phyloP scores from a whole-genome alignment of 2,329 filamentous ascomycete species.

The Graphilbum fragrans region DNA sequence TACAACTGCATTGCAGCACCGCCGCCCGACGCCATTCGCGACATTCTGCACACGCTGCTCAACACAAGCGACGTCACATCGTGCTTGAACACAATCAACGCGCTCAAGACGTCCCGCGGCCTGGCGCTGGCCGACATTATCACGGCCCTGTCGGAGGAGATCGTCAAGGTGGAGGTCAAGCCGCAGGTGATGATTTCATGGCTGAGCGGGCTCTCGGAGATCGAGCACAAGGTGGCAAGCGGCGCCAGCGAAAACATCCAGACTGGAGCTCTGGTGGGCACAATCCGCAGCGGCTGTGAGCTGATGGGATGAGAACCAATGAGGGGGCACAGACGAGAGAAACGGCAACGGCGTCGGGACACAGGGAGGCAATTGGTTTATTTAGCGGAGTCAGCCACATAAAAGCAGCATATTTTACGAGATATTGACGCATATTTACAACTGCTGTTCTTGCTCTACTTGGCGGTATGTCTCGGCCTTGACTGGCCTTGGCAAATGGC shows the following conservation, averaged over 20 bases:
- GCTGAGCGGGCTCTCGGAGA: slow-evolving; percentile 82
- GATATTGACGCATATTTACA: neutral
- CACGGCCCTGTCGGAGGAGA: slow-evolving; percentile 70
- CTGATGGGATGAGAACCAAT: slow-evolving; percentile 33
- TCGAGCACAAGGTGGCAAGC: slow-evolving; percentile 82
- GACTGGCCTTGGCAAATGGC: neutral
- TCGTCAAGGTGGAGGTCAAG: slow-evolving; percentile 72
- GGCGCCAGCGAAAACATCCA: slow-evolving; percentile 82
- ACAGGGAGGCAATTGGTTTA: too few relatives aligned
- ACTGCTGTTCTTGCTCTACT: too few relatives aligned
- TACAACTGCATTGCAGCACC: slow-evolving; percentile 97
- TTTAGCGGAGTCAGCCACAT: too few relatives aligned
- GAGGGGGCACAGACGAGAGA: too few relatives aligned
- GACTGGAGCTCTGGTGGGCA: slow-evolving; percentile 84
- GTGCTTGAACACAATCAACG: slow-evolving; percentile 78
- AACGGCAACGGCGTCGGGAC: too few relatives aligned
- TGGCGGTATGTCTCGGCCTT: too few relatives aligned
- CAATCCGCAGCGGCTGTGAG: slow-evolving; percentile 77
- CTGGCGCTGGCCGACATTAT: slow-evolving; percentile 90
- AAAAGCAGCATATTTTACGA: too few relatives aligned
- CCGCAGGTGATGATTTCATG: slow-evolving; percentile 81
- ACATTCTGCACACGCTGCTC: slow-evolving; percentile 74
- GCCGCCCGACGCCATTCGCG: slow-evolving; percentile 74
- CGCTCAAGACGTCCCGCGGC: slow-evolving; percentile 74
- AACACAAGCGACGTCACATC: slow-evolving; percentile 79